Base-by-base conservation (phyloP, 2,329 filamentous ascomycete species). In the Penicillium sclerotigenum region DNA sequence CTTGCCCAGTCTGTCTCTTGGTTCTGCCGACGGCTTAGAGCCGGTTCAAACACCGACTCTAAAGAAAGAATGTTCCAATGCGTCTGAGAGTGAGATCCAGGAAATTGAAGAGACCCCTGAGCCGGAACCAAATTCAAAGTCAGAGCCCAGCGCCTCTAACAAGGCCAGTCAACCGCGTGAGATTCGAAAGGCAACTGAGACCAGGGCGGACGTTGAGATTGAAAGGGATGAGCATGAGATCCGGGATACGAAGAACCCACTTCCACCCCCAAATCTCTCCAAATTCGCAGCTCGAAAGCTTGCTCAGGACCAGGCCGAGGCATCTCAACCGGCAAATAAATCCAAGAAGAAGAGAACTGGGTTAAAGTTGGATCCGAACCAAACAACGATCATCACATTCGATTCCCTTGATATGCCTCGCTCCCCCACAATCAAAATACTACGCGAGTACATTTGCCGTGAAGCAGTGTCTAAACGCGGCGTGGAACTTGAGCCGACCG, bases 321-420 rank as follows among this genome's bases (percentile, higher is more conserved):
- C 53, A 9, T 51, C 56, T 11, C 57, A 48, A n/a, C 43, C 60
- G 7, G 41, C 47, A 16, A 54, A 24, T 33, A 66, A 64, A 26
- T 31, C 46, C 20, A 67, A 65, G 60, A 67, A 65, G 72, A 65
- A 73, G 69, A 54, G 59, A 47, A 29, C 59, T 59, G 54, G 61
- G 59, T 31, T 62, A 64, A 82, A 78, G 59, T 75, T 77, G 55
- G 77, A 83, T 51, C 74, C 77, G 1, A 76, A 75, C 9, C 80
- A 85, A 48, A 85, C 90, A 1, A 83, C 84, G 34, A 91, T 97
- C 59, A 86, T 97, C 60, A 91, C 90, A 0, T 82, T 97, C 26
- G 94, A 99, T 71, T 97, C 94, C 0, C 80, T 97, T 1, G 87
- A 86, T n/a, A 66, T 73, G 5, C 43, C 77, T 0, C 90, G 92